Percentiles rank a stretch among this genome's conserved stretches.
phyloP scores from a whole-genome alignment of 805 yeast species.

The Metschnikowia amazonensis region DNA sequence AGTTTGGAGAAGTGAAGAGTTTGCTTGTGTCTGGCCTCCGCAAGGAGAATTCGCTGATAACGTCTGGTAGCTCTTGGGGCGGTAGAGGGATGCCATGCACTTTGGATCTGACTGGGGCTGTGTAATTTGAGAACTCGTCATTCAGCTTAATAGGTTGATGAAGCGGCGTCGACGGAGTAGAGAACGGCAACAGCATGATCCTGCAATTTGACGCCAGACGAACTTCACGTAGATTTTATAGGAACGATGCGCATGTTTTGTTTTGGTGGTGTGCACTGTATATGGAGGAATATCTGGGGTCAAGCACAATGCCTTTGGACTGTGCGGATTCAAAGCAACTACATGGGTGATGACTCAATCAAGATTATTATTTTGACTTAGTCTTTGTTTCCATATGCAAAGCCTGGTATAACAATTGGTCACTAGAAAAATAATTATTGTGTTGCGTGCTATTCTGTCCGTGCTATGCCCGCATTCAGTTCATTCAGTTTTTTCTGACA shows the following conservation, averaged over 20 bases:
- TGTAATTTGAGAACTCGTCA: constrained; percentile 10
- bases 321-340: background rate
- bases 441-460: background rate
- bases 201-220: background rate
- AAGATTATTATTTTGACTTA: background rate
- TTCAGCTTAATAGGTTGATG: constrained; percentile 7
- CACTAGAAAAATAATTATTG: background rate
- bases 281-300: constrained; percentile 8
- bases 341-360: background rate
- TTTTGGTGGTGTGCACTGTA: constrained; percentile 1
- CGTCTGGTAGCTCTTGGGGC: constrained; percentile 22
- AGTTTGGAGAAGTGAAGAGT: background rate
- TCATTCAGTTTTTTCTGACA: background rate
- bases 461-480: constrained; percentile 3
- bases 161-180: constrained; percentile 22
- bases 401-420: background rate
- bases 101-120: constrained; percentile 12
- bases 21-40: constrained; percentile 6
- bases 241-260: constrained; percentile 7
- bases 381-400: background rate
- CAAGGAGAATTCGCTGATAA: constrained; percentile 12
- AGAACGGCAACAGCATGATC: constrained; percentile 14
- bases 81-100: constrained; percentile 20
- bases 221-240: background rate
- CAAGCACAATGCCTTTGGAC: background rate